Percentiles rank a stretch among this genome's conserved stretches.
Conservation (phyloP, 306 rosid genomes). For the Vigna unguiculata region DNA sequence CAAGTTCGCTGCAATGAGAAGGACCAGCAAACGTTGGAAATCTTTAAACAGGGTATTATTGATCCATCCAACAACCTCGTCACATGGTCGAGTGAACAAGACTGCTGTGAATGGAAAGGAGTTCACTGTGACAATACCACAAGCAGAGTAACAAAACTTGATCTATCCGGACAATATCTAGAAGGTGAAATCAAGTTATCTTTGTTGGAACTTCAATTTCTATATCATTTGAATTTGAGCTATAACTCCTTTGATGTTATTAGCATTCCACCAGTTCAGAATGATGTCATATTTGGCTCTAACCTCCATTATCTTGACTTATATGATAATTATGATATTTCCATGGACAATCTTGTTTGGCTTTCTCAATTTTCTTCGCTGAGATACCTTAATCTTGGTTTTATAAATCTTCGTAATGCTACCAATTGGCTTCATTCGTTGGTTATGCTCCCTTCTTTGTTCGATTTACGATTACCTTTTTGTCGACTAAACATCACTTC, state of each 20-base stretch:
- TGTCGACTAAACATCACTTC: neutral
- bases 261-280: neutral
- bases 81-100: constrained; percentile 2
- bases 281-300: neutral
- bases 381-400: neutral
- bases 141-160: neutral
- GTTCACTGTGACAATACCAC: constrained; percentile 21
- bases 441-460: constrained; percentile 15
- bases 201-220: constrained; percentile 31
- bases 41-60: neutral
- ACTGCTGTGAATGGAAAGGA: constrained; percentile 38
- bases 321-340: neutral
- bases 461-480: neutral
- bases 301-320: neutral
- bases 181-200: constrained; percentile 18
- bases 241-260: rapidly evolving
- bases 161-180: rapidly evolving
- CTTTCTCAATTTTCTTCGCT: neutral
- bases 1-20: neutral
- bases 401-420: neutral
- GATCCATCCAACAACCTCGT: neutral
- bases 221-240: constrained; percentile 5
- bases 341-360: neutral
- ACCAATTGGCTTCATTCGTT: neutral
- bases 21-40: neutral